Base-by-base conservation (phyloP, 2,329 filamentous ascomycete species). In the Penicillium sp. region DNA sequence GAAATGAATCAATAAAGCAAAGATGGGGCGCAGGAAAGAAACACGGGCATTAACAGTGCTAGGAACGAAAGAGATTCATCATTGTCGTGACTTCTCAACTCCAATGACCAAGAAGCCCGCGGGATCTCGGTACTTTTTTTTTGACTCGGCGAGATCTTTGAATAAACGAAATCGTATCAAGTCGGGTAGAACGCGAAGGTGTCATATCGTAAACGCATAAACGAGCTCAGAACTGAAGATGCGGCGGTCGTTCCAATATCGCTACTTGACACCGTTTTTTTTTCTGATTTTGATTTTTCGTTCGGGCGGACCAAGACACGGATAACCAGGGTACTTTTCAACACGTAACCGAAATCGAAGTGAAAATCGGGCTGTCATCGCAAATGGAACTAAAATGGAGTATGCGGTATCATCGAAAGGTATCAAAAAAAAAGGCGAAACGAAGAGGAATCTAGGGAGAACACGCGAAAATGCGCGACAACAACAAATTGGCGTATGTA, bases 41-140 rank as follows among this genome's bases (percentile, higher is more conserved):
- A 58, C 68, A 68, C 50, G 31, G 46, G 45, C 55, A 62, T 62
- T 55, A 62, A 56, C 66, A 70, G 69, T 66, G 66, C 64, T 61
- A 70, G 70, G 64, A 69, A 70, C 69, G 71, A 73, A 74, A 73
- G 75, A 77, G 75, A 72, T 69, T 76, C 73, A 70, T 76, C 64
- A 75, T 74, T 72, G 68, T 75, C 73, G 72, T 75, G 71, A 73
- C 71, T 72, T 71, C 71, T 66, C 63, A 64, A 29, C 66, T 66
- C 63, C 65, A 61, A 64, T 60, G 64, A 61, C 58, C 61, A 49
- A 64, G 64, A 53, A 67, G 62, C 63, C 67, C 53, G 46, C 54
- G 49, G 55, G 62, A 62, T 62, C 60, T 58, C 60, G 45, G 50
- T 55, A 44, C 48, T 55, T 52, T 65, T 59, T 52, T 64, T 62